Evolutionary conservation across 106 monocot genomes (phyloP), one percentile per base, ranked within the genome.

Genomic region (Allium sativum): DNA sequence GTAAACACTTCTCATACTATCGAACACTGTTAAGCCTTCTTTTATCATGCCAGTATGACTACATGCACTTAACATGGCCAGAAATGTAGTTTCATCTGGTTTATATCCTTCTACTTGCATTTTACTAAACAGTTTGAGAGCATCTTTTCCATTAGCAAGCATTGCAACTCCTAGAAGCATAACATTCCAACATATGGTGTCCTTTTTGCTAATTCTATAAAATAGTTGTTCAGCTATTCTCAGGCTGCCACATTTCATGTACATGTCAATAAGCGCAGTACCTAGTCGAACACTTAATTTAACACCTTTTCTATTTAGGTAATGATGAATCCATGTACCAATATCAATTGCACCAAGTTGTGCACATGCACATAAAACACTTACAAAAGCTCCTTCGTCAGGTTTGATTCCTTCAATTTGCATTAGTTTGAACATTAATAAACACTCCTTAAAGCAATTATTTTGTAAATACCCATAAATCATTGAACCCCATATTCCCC

Each of bases 241-340:
- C 44, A 70, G 60, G 40, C 66, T 65, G 8, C 85, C 80, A 48
- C 77, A 74, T 65, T 85, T 85, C 12, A 58, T 18, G 40, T 80
- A 78, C 85, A 85, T 81, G 15, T 85, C 85, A 5, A 80, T 56
- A 0, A 85, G 85, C n/a, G 85, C 71, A 62, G 77, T 85, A 9
- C 56, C 59, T 19, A 85, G 44, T 2, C 42, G 53, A 14, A 81
- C 45, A 12, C 64, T 61, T 40, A 65, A n/a, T 1, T 44, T 31
- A 8, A 81, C 65, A 1, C 55, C 56, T 10, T 20, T 21, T 16
- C 47, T 47, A 16, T 59, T 12, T 10, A 77, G 6, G 20, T 71
- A 68, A 19, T 46, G 47, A 41, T 74, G 73, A 56, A 77, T 71
- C 82, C 82, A 77, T 52, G 22, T 46, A 0, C 82, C 82, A 6